phyloP scores from a whole-genome alignment of 306 rosid species.

The Begonia fuchsioides region DNA sequence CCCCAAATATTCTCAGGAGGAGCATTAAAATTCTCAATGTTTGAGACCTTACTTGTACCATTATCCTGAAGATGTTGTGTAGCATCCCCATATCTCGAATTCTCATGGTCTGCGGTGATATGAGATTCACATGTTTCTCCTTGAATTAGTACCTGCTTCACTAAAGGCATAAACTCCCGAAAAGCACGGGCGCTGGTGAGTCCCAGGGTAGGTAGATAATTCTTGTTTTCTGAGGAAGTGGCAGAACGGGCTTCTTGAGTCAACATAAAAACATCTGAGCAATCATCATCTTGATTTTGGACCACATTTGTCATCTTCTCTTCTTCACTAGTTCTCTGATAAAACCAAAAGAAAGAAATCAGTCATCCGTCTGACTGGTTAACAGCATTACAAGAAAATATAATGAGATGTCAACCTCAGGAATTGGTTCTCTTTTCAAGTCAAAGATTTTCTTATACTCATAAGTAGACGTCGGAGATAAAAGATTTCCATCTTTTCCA shows the following conservation, averaged over 20 bases:
- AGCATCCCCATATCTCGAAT: constrained; percentile 18
- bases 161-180: constrained; percentile 54
- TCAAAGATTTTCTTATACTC: constrained; percentile 39
- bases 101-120: background rate
- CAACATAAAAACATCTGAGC: constrained; percentile 36
- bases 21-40: constrained; percentile 28
- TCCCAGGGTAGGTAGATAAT: constrained; percentile 21
- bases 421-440: constrained; percentile 54
- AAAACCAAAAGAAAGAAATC: constrained; percentile 8
- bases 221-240: constrained; percentile 41
- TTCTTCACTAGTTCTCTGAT: constrained; percentile 38
- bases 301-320: constrained; percentile 25
- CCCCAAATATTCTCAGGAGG: constrained; percentile 11
- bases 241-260: constrained; percentile 40
- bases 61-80: constrained; percentile 28
- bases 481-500: constrained; percentile 49
- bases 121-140: background rate
- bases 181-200: constrained; percentile 26
- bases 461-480: constrained; percentile 34
- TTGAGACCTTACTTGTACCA: constrained; percentile 28
- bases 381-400: background rate
- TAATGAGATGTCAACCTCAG: constrained; percentile 38
- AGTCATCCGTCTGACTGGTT: constrained; percentile 7
- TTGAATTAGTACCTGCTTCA: constrained; percentile 24
- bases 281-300: constrained; percentile 38